Conservation (phyloP, 2,329 filamentous ascomycete genomes). For the Colletotrichum brevisporum region DNA sequence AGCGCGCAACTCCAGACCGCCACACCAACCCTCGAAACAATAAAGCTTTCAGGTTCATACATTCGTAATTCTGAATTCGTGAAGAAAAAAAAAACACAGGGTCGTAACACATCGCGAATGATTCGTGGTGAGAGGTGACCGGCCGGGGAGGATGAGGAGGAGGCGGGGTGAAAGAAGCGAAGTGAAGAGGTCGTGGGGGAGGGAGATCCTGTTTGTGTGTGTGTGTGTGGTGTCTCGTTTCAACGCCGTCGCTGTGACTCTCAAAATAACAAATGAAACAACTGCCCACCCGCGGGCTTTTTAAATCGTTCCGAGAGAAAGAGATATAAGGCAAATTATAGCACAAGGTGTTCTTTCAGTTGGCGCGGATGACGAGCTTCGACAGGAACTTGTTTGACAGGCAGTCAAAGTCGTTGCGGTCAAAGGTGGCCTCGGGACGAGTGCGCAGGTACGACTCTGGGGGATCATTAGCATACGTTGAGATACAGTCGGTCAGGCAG, state of each 20-base stretch:
- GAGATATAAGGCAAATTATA: slow-evolving; percentile 37
- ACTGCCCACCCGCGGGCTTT: slow-evolving; percentile 32
- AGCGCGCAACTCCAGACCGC: slow-evolving; percentile 36
- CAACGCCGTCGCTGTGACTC: slow-evolving; percentile 44
- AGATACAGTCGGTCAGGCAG: slow-evolving; percentile 29
- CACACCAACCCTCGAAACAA: slow-evolving; percentile 12
- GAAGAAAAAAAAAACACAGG: slow-evolving; percentile 43
- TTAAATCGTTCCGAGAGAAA: slow-evolving; percentile 25
- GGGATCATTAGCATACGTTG: slow-evolving; percentile 54
- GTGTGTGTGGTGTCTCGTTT: slow-evolving; percentile 39
- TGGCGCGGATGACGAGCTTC: slow-evolving; percentile 95
- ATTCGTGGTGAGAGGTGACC: slow-evolving; percentile 41
- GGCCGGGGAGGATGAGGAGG: slow-evolving; percentile 20
- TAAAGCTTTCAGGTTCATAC: slow-evolving; percentile 41
- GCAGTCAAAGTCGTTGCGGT: slow-evolving; percentile 93
- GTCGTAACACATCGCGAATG: slow-evolving; percentile 42
- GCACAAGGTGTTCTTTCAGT: slow-evolving; percentile 63
- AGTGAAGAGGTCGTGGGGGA: slow-evolving; percentile 27
- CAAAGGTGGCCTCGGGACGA: slow-evolving; percentile 85
- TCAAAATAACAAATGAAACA: slow-evolving; percentile 41
- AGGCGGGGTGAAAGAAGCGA: slow-evolving; percentile 31
- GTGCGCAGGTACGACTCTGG: slow-evolving; percentile 89
- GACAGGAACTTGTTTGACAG: slow-evolving; percentile 98
- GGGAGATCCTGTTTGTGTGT: slow-evolving; percentile 3
- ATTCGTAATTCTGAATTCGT: slow-evolving; percentile 38